These are phyloP conservation scores for Coniferiporia sulphurascens DNA, from an alignment of 1,284 basidiomycete genomes.

Conservation along the genomic window DNA sequence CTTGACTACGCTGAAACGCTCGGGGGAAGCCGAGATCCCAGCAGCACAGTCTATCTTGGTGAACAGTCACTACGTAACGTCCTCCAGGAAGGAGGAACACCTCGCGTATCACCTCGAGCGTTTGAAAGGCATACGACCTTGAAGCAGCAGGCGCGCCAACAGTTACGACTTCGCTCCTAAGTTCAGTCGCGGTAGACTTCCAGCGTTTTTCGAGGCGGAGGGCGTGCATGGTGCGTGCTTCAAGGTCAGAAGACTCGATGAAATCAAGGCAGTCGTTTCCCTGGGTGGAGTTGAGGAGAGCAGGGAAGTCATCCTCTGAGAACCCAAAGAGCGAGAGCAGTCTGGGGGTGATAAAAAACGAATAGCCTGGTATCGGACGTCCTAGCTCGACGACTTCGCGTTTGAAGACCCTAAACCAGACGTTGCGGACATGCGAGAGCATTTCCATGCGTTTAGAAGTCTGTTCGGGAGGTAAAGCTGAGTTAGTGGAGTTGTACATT, in stretches of 20 bases:
- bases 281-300: not conserved
- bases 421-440: slow-evolving; percentile 4
- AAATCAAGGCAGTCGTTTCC: not conserved
- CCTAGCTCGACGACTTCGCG: slow-evolving; percentile 13
- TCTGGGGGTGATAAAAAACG: slow-evolving; percentile 4
- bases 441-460: slow-evolving; percentile 16
- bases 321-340: slow-evolving; percentile 3
- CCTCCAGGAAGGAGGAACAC: slow-evolving; percentile 12
- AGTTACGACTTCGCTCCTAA: not conserved
- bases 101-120: not conserved
- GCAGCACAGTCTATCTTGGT: slow-evolving; percentile 6
- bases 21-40: slow-evolving; percentile 15
- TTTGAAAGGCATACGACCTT: not conserved
- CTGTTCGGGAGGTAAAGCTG: not conserved
- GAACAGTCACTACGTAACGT: slow-evolving; percentile 4
- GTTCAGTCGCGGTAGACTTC: not conserved
- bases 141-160: not conserved
- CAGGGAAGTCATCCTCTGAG: slow-evolving; percentile 24
- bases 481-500: no score
- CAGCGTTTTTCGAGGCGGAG: slow-evolving; percentile 13
- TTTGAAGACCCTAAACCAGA: slow-evolving; percentile 11
- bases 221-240: slow-evolving; percentile 13
- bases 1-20: not conserved
- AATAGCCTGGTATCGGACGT: slow-evolving; percentile 11
- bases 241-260: slow-evolving; percentile 13